Evolutionary conservation across 768 basidiomycete species (phyloP).

Genomic region (Cubamyces sp.): DNA sequence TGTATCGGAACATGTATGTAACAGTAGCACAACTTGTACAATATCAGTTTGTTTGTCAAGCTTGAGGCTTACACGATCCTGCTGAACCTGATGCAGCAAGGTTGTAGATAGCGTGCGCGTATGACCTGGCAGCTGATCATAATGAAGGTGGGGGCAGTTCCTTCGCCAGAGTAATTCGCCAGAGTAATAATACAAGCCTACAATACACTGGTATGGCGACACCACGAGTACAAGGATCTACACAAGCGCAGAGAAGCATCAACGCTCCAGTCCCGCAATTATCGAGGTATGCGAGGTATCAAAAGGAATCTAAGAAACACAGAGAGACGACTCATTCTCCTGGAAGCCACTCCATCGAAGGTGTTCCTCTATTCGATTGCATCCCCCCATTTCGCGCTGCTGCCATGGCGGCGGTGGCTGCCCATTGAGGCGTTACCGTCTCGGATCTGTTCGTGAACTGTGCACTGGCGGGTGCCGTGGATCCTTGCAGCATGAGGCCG

Average conservation of each 20-base stretch:
- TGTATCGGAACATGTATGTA: neutral
- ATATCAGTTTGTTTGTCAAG: neutral
- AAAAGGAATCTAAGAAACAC: neutral
- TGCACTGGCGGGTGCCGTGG: conserved; percentile 4
- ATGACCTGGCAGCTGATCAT: no score
- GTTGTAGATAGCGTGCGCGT: no score
- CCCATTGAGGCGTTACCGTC: conserved; percentile 22
- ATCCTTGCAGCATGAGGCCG: conserved; percentile 43
- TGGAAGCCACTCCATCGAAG: conserved; percentile 3
- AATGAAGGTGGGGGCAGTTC: no score
- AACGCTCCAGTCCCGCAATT: neutral
- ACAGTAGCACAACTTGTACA: neutral
- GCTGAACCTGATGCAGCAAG: no score
- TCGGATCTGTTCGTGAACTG: conserved; percentile 14
- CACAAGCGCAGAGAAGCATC: neutral
- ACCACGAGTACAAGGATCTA: neutral
- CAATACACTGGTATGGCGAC: no score
- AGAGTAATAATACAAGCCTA: no score
- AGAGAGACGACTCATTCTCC: neutral
- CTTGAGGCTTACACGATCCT: no score
- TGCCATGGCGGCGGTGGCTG: neutral
- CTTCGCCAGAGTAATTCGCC: no score
- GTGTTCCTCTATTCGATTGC: neutral
- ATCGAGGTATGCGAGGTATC: neutral
- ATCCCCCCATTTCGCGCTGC: neutral